Percentiles rank a stretch among this genome's conserved stretches.
Evolutionary conservation across 2,329 filamentous ascomycete genomes (phyloP).

Genomic region (Pyrenophora tritici-repentis): DNA sequence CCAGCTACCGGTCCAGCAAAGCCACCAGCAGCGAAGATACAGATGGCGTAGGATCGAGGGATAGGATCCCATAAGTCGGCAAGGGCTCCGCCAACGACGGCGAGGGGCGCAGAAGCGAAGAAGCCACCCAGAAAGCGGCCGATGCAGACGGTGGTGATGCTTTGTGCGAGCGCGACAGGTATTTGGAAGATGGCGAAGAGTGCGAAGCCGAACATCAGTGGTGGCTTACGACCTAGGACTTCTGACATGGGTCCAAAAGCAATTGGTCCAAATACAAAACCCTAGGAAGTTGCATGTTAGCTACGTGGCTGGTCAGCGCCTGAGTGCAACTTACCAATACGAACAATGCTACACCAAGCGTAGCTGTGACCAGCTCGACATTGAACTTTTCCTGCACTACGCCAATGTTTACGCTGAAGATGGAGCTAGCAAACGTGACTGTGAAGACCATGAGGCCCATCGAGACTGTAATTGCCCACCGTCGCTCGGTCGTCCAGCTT

Average conservation of each 20-base stretch:
- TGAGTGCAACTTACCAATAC: slow-evolving; percentile 39
- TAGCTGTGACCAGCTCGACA: slow-evolving; percentile 52
- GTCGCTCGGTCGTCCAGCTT: slow-evolving; percentile 73
- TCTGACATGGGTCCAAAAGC: slow-evolving; percentile 58
- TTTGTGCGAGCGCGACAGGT: slow-evolving; percentile 50
- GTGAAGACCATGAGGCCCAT: slow-evolving; percentile 55
- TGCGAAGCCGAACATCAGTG: slow-evolving; percentile 40
- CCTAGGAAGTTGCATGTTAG: slow-evolving; percentile 35
- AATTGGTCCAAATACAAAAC: slow-evolving; percentile 56
- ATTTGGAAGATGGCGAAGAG: slow-evolving; percentile 50
- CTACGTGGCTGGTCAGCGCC: background rate
- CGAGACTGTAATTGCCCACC: slow-evolving; percentile 68
- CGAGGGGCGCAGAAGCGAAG: slow-evolving; percentile 52
- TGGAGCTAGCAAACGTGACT: slow-evolving; percentile 56
- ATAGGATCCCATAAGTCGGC: slow-evolving; percentile 46
- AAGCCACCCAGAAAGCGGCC: slow-evolving; percentile 59
- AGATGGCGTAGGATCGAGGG: slow-evolving; percentile 44
- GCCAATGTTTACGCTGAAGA: slow-evolving; percentile 64
- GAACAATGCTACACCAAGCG: slow-evolving; percentile 56
- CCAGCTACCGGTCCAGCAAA: slow-evolving; percentile 50
- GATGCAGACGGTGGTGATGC: slow-evolving; percentile 58
- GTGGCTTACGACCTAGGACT: slow-evolving; percentile 51
- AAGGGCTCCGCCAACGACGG: slow-evolving; percentile 43
- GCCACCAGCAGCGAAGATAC: slow-evolving; percentile 43
- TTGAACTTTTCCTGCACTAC: slow-evolving; percentile 58